Evolutionary conservation across 345 rosid genomes (phyloP).

Genomic region (Lumnitzera littorea): DNA sequence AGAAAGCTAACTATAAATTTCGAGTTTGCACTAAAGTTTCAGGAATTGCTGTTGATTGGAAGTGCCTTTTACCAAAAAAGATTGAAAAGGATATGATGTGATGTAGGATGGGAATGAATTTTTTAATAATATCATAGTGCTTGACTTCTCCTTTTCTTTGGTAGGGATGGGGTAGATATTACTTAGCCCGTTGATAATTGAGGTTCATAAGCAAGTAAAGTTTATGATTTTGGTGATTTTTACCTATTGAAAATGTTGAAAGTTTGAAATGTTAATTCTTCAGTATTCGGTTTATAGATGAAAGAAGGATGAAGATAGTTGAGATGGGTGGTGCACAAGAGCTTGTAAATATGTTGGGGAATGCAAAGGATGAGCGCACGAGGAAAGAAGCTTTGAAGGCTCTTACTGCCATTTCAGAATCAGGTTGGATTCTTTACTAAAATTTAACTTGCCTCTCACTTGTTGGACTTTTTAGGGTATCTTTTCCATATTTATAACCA

Average conservation of each 20-base stretch:
- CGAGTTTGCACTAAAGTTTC: no score
- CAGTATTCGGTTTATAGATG: constrained; percentile 35
- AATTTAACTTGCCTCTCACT: not conserved
- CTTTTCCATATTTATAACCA: not conserved
- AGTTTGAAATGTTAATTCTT: not conserved
- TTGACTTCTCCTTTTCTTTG: not conserved
- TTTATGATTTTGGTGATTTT: not conserved
- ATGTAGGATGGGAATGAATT: no score
- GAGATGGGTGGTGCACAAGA: constrained; percentile 83
- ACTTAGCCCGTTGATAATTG: not conserved
- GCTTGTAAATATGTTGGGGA: constrained; percentile 64
- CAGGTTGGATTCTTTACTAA: constrained; percentile 28
- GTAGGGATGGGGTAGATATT: no score
- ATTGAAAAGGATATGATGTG: no score
- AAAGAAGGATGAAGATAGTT: constrained; percentile 85
- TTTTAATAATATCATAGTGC: not conserved
- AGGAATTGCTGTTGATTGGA: no score
- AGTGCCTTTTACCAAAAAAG: no score
- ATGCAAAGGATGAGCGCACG: constrained; percentile 75
- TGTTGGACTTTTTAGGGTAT: not conserved
- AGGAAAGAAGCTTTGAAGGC: constrained; percentile 79
- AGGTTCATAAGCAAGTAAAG: not conserved
- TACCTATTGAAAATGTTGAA: not conserved
- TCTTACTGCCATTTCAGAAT: constrained; percentile 55
- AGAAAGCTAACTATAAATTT: no score